A percentile compares a stretch with the other conserved stretches of the same genome.
Evolutionary conservation across 768 basidiomycete genomes (phyloP).

Genomic region (Auriscalpium microsporum): DNA sequence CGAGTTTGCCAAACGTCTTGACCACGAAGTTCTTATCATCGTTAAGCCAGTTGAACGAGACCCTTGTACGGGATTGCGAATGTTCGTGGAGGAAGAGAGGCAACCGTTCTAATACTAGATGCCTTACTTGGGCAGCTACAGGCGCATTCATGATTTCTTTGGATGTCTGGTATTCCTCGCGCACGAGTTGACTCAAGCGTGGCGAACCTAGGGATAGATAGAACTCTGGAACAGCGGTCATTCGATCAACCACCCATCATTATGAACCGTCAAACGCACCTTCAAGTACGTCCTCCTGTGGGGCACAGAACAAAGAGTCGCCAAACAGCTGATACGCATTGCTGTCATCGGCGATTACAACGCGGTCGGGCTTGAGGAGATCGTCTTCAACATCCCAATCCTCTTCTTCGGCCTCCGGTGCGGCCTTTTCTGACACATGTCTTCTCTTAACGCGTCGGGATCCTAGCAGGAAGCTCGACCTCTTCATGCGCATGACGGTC

Average conservation of each 20-base stretch:
- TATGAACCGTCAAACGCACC: constrained; percentile 28
- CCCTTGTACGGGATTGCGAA: constrained; percentile 50
- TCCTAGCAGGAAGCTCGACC: constrained; percentile 64
- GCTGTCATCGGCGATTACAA: constrained; percentile 82
- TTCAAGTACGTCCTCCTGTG: constrained; percentile 90
- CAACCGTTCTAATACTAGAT: constrained; percentile 71
- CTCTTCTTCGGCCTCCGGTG: constrained; percentile 53
- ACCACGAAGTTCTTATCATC: constrained; percentile 60
- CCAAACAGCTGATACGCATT: constrained; percentile 75
- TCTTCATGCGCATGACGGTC: constrained; percentile 59
- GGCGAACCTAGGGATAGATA: constrained; percentile 71
- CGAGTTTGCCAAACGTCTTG: constrained; percentile 55
- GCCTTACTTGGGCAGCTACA: constrained; percentile 42
- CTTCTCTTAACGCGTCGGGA: constrained; percentile 48
- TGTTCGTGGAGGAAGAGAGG: constrained; percentile 92
- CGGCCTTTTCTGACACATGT: constrained; percentile 19
- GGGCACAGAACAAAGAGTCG: constrained; percentile 64
- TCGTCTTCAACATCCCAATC: constrained; percentile 70
- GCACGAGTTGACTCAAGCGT: constrained; percentile 62
- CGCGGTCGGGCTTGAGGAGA: constrained; percentile 56
- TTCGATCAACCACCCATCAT: background rate
- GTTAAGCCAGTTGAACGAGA: constrained; percentile 62
- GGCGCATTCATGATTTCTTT: constrained; percentile 42
- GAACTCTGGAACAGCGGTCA: constrained; percentile 39
- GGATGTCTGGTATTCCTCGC: constrained; percentile 64